Evolutionary conservation across 371 early-diverging fungal genomes (phyloP), one percentile per base, ranked within the genome.

Genomic region (Mortierella sp.): DNA sequence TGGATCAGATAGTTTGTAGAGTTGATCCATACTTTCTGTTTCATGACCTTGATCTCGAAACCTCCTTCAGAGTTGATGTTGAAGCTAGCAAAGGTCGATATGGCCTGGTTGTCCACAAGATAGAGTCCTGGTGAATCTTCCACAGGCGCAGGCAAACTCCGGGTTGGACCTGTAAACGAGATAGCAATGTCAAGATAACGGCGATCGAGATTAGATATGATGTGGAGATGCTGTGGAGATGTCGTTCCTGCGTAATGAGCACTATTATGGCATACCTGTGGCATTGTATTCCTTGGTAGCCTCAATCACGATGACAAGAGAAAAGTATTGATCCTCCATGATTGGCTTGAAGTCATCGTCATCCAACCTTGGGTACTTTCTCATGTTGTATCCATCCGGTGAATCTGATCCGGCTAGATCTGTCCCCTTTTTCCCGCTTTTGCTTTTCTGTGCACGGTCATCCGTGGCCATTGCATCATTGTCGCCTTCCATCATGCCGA

Each of bases 41-140:
- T 78, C 78, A 78, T 67, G 37, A 78, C 78, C 37, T 70, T 78
- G 66, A 71, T 63, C 63, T 70, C 78, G 21, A 71, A 78, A 10
- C 70, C 71, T 3, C 78, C 71, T 14, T 78, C 78, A 8, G 78
- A 66, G 49, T 63, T 70, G 31, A 70, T 71, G 39, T 67, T 65
- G 54, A 78, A 78, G 49, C 67, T 64, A 16, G 67, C 71, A 63
- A 78, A 78, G 2, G 78, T 78, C 39, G 78, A 70, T 8, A 71
- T 70, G 4, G 78, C 70, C 31, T 78, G 78, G 41, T 63, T 74
- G 17, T 74, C 67, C 21, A 67, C 60, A 19, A 70, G 41, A 17
- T 77, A 71, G 0, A 71, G 56, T 7, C 71, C 78, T 2, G 78
- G 70, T 4, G 68, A 54, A 28, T 74, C 68, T 0, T 47, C 56